Evolutionary conservation across 768 basidiomycete species (phyloP).

Genomic region (Pleurotus cornucopiae): DNA sequence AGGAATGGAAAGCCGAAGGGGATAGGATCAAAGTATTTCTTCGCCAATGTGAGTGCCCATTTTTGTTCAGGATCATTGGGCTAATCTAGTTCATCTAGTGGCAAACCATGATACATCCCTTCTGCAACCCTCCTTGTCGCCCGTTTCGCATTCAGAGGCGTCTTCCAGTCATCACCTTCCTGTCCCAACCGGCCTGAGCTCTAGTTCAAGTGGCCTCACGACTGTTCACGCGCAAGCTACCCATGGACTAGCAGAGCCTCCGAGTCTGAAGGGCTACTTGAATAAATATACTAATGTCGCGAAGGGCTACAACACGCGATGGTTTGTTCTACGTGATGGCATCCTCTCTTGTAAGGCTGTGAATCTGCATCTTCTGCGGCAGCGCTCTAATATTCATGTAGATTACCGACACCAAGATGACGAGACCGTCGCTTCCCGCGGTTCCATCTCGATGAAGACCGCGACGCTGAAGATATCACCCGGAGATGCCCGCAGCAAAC

Average conservation of each 20-base stretch:
- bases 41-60: conserved; percentile 62
- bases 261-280: conserved; percentile 68
- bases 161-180: background rate
- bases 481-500: conserved; percentile 39
- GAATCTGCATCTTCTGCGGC: background rate
- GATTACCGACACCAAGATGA: conserved; percentile 91
- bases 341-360: conserved; percentile 70
- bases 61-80: background rate
- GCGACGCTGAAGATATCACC: conserved; percentile 57
- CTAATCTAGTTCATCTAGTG: conserved; percentile 34
- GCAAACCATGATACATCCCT: conserved; percentile 78
- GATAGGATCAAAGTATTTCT: conserved; percentile 81
- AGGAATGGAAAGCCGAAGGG: conserved; percentile 29
- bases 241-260: conserved; percentile 44
- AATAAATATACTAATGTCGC: conserved; percentile 95
- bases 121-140: conserved; percentile 24
- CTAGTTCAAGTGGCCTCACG: conserved; percentile 26
- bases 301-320: conserved; percentile 82
- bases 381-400: conserved; percentile 18
- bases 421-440: conserved; percentile 79
- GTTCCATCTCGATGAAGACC: conserved; percentile 83
- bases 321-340: conserved; percentile 89
- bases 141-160: background rate
- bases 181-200: background rate
- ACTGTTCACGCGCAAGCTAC: background rate